Evolutionary conservation across 257 asterid species (phyloP).

Genomic region (Paulownia fortunei): DNA sequence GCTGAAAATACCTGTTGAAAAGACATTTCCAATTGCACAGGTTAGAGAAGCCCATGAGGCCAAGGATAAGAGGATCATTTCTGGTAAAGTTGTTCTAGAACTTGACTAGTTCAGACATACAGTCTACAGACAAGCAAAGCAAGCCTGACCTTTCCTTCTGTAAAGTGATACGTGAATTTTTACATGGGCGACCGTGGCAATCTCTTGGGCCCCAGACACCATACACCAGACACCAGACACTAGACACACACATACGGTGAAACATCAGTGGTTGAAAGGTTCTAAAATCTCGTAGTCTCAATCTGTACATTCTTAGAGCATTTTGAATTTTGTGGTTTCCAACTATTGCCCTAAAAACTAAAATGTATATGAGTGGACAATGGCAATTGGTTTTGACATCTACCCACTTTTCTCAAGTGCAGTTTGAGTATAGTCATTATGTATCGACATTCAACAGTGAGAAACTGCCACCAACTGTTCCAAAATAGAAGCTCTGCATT

Average conservation of each 20-base stretch:
- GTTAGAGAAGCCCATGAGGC: constrained; percentile 87
- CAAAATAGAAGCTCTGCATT: not conserved
- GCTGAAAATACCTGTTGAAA: constrained; percentile 81
- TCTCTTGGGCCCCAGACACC: not conserved
- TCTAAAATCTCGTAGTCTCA: no score
- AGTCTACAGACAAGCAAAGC: not conserved
- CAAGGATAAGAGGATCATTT: constrained; percentile 68
- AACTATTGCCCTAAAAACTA: not conserved
- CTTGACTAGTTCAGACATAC: constrained; percentile 46
- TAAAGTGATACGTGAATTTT: constrained; percentile 24
- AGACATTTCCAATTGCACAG: constrained; percentile 65
- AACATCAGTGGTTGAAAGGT: not conserved
- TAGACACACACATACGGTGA: no score
- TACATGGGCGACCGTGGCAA: constrained; percentile 16
- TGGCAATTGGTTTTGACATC: not conserved
- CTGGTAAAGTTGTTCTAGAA: constrained; percentile 89
- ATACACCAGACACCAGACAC: no score
- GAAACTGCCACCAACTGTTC: no score
- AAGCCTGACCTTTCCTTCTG: not conserved
- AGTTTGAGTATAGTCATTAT: no score
- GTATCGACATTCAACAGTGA: no score
- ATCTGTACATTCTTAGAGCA: no score
- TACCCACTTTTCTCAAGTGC: not conserved
- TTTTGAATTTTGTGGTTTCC: no score
- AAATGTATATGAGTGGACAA: not conserved